Conservation (phyloP, 2,329 filamentous ascomycete genomes). For the Alternaria longipes region DNA sequence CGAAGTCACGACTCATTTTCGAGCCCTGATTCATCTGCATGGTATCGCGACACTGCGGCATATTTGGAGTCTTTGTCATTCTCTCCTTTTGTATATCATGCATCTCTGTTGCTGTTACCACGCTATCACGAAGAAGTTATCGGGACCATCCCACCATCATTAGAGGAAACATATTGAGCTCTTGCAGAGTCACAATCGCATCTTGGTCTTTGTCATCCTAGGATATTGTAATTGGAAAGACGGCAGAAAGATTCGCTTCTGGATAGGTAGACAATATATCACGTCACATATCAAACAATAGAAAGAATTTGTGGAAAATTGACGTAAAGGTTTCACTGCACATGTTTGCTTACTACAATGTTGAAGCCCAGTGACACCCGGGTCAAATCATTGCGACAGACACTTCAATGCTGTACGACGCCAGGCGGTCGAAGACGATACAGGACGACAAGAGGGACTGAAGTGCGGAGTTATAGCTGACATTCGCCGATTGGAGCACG, state of each 20-base stretch:
- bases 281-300: background rate
- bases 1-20: slow-evolving; percentile 6
- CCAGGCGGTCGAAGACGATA: background rate
- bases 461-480: slow-evolving; percentile 8
- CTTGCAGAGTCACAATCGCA: background rate
- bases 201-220: slow-evolving; percentile 9
- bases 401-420: too few species aligned
- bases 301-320: background rate
- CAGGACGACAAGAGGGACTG: background rate
- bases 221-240: slow-evolving; percentile 12
- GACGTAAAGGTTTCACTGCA: background rate
- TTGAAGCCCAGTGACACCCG: too few species aligned
- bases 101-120: background rate
- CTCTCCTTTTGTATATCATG: slow-evolving; percentile 8
- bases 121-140: slow-evolving; percentile 2
- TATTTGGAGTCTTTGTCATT: slow-evolving; percentile 11
- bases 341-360: background rate
- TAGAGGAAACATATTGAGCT: slow-evolving; percentile 8
- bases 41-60: slow-evolving; percentile 12
- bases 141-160: background rate
- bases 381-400: too few species aligned
- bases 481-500: slow-evolving; percentile 12
- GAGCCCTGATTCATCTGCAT: slow-evolving; percentile 5
- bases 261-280: background rate
- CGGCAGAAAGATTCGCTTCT: background rate